Conservation (phyloP, 306 rosid species). For the Myrica gale region DNA sequence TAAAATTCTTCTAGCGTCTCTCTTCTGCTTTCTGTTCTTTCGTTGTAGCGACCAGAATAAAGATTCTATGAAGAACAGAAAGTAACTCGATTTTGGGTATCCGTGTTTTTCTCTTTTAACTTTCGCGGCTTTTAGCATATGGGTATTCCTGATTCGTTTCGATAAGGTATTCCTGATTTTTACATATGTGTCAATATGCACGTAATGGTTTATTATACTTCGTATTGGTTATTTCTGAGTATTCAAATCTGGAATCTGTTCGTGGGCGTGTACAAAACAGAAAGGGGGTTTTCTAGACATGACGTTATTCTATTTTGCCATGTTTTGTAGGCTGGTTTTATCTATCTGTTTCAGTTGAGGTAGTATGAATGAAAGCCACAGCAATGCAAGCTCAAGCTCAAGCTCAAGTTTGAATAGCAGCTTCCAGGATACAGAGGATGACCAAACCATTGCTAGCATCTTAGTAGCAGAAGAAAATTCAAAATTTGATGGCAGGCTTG, state of each 20-base stretch:
- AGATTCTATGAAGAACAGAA: background rate
- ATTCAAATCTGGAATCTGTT: background rate
- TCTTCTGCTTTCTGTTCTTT: background rate
- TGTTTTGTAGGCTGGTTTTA: conserved; percentile 24
- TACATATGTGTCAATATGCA: background rate
- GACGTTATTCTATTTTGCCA: background rate
- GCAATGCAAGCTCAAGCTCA: conserved; percentile 81
- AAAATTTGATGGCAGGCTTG: conserved; percentile 50
- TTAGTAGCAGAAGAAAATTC: conserved; percentile 61
- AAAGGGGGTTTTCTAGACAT: background rate
- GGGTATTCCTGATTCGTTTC: conserved; percentile 14
- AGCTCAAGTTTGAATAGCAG: conserved; percentile 87
- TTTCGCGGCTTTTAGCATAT: background rate
- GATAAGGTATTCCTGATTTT: no score
- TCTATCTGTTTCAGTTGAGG: conserved; percentile 21
- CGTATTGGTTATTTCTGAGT: background rate
- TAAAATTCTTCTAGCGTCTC: background rate
- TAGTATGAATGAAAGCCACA: conserved; percentile 58
- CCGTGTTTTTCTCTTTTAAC: background rate
- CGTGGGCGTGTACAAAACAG: background rate
- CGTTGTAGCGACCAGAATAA: conserved; percentile 4
- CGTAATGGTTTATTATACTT: background rate
- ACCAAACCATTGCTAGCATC: conserved; percentile 73
- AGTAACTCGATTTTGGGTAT: background rate
- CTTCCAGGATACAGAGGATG: conserved; percentile 83